Percentiles rank a stretch among this genome's conserved stretches.
phyloP scores from a whole-genome alignment of 2,329 filamentous ascomycete species.

The Trichoderma aggressivum region DNA sequence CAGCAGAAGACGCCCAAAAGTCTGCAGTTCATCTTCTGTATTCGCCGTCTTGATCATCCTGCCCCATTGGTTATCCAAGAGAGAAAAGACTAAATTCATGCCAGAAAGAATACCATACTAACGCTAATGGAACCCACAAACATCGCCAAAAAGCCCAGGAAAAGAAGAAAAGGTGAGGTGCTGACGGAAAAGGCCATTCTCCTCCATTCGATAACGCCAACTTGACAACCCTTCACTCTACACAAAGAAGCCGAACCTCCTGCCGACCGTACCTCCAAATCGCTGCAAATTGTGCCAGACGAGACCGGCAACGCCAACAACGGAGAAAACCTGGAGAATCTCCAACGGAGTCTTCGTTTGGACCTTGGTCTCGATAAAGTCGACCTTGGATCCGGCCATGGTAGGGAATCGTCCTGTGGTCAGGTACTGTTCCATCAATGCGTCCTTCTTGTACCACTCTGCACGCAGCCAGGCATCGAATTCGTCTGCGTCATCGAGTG shows the following conservation, averaged over 20 bases:
- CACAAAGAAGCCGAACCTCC: constrained; percentile 22
- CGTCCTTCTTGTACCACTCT: constrained; percentile 90
- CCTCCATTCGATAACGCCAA: not conserved
- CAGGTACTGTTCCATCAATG: constrained; percentile 77
- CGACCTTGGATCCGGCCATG: constrained; percentile 49
- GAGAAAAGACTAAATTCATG: not conserved
- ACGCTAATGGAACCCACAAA: not conserved
- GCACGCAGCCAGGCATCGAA: constrained; percentile 85
- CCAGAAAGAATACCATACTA: not conserved
- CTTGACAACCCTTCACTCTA: not conserved
- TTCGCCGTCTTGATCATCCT: not conserved
- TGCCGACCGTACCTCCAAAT: constrained; percentile 24
- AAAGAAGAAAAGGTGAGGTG: not conserved
- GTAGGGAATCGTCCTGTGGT: constrained; percentile 76
- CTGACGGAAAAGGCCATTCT: not conserved
- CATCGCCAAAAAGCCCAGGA: not conserved
- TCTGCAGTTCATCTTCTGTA: not conserved
- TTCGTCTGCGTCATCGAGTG: constrained; percentile 65
- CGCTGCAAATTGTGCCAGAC: constrained; percentile 39
- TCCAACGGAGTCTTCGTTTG: constrained; percentile 53
- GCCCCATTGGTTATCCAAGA: not conserved
- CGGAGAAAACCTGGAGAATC: constrained; percentile 52
- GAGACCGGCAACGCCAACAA: constrained; percentile 45
- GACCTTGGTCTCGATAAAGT: constrained; percentile 57
- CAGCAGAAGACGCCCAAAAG: not conserved